Evolutionary conservation across 306 rosid species (phyloP).

Genomic region (Sechiopsis laciniata): DNA sequence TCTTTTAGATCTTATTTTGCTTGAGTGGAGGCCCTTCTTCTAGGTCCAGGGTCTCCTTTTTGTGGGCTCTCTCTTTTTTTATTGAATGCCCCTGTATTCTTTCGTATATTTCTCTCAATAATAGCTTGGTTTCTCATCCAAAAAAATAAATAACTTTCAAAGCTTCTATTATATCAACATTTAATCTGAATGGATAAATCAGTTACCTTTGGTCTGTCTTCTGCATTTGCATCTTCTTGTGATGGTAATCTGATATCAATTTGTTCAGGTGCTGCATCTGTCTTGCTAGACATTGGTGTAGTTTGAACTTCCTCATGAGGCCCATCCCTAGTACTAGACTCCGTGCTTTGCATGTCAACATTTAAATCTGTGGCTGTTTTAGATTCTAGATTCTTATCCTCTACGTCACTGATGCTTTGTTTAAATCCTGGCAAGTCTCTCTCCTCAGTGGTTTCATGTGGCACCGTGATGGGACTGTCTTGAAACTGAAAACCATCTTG

Average conservation of each 20-base stretch:
- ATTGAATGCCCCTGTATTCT: no score
- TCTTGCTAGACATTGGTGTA: neutral
- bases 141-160: neutral
- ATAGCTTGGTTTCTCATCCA: no score
- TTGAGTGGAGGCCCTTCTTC: no score
- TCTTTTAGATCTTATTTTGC: no score
- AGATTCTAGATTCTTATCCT: neutral
- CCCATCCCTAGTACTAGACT: neutral
- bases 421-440: slow-evolving; percentile 37
- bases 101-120: no score
- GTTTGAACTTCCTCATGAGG: neutral
- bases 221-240: neutral
- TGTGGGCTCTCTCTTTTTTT: no score
- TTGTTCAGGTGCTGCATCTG: neutral
- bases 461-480: slow-evolving; percentile 31
- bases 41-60: no score
- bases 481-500: slow-evolving; percentile 37
- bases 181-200: neutral
- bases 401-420: neutral
- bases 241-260: neutral
- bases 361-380: neutral
- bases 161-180: slow-evolving; percentile 4
- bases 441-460: slow-evolving; percentile 36
- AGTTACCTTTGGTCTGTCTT: neutral
- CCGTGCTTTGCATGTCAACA: neutral